Conservation (phyloP, 2,329 filamentous ascomycete genomes). For the Aspergillus unguis region DNA sequence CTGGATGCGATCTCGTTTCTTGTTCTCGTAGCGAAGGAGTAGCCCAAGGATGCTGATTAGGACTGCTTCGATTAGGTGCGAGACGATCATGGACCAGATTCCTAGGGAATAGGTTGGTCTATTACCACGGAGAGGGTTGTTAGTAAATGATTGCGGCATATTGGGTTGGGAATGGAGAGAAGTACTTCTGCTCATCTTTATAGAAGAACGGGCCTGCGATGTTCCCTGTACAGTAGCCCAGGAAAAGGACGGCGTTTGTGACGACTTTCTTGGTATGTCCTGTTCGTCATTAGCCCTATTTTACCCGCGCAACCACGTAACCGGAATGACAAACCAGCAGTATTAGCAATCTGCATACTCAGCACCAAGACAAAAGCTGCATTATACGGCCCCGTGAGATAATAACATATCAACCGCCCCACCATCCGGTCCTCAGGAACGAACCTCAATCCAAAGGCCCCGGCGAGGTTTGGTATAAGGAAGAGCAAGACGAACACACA, state of each 20-base stretch:
- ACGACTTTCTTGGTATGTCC: constrained; percentile 64
- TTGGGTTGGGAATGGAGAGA: background rate
- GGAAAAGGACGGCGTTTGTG: constrained; percentile 59
- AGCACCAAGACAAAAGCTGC: constrained; percentile 53
- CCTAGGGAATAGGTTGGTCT: constrained; percentile 50
- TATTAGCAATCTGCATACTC: constrained; percentile 46
- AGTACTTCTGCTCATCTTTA: constrained; percentile 48
- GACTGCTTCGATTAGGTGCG: constrained; percentile 51
- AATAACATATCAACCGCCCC: constrained; percentile 58
- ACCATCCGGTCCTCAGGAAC: constrained; percentile 50
- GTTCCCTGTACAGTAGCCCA: constrained; percentile 60
- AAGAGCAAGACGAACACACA: constrained; percentile 56
- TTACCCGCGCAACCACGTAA: background rate
- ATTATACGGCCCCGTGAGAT: constrained; percentile 54
- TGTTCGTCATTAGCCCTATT: constrained; percentile 20
- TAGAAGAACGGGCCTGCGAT: constrained; percentile 64
- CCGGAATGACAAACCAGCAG: constrained; percentile 31
- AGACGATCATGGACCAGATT: constrained; percentile 57
- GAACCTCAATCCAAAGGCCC: constrained; percentile 57
- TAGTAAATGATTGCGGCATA: background rate
- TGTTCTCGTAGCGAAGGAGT: constrained; percentile 50
- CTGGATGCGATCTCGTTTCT: constrained; percentile 49
- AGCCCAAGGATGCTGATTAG: constrained; percentile 47
- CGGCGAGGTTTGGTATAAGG: constrained; percentile 58
- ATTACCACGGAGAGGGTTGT: background rate